Evolutionary conservation across 306 rosid genomes (phyloP).

Genomic region (Spatholobus suberectus): DNA sequence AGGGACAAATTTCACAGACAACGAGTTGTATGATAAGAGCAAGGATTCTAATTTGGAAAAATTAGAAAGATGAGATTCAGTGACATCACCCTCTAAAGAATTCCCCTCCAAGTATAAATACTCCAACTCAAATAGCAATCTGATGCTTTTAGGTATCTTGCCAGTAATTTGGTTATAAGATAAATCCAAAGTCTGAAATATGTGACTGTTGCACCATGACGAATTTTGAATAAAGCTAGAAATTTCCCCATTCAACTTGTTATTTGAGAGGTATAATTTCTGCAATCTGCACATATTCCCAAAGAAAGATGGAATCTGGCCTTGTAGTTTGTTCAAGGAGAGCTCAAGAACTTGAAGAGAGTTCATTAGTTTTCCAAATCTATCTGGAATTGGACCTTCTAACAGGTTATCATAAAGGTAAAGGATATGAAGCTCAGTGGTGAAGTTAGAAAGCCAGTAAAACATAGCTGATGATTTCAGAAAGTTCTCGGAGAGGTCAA

Average conservation of each 20-base stretch:
- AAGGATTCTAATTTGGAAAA: too few relatives aligned
- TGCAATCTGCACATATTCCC: slow-evolving; percentile 27
- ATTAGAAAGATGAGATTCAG: too few relatives aligned
- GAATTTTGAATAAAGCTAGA: neutral
- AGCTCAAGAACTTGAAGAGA: neutral
- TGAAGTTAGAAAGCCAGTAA: neutral
- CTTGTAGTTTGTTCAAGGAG: neutral
- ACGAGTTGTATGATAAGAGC: too few relatives aligned
- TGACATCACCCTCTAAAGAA: too few relatives aligned
- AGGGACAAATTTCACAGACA: too few relatives aligned
- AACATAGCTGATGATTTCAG: neutral
- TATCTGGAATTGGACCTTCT: neutral
- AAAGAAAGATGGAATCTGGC: slow-evolving; percentile 12
- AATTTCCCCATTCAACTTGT: slow-evolving; percentile 25
- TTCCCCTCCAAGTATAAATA: too few relatives aligned
- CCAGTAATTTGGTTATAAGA: neutral
- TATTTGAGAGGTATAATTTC: accelerated
- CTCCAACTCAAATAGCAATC: too few relatives aligned
- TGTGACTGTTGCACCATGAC: neutral
- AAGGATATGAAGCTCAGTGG: neutral
- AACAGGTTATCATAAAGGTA: neutral
- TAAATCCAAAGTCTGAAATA: neutral
- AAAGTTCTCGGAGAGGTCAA: neutral
- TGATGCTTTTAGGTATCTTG: neutral
- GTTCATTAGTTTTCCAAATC: neutral